A percentile compares a stretch with the other conserved stretches of the same genome.
These are phyloP conservation scores for Beauveria asiatica DNA, from an alignment of 2,329 filamentous ascomycete genomes.

Conservation along the genomic window DNA sequence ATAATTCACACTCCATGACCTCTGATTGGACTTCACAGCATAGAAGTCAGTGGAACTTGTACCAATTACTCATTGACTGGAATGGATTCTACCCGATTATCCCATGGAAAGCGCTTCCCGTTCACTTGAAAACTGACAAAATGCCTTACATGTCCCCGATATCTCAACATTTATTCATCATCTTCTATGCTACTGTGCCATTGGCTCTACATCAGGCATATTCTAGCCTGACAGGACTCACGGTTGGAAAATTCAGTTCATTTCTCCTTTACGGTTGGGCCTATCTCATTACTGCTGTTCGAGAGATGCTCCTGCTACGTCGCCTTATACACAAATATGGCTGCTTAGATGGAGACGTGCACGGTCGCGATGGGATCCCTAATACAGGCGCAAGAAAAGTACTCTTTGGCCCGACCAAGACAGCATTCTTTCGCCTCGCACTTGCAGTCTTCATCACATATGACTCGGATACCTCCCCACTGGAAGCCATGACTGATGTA, in stretches of 20 bases:
- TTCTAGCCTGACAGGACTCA: slow-evolving; percentile 9
- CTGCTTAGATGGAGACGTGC: slow-evolving; percentile 22
- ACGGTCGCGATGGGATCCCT: slow-evolving; percentile 26
- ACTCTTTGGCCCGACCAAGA: slow-evolving; percentile 12
- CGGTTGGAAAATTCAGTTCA: slow-evolving; percentile 1
- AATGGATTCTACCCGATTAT: too few species aligned
- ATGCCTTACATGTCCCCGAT: slow-evolving; percentile 22
- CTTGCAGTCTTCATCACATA: slow-evolving; percentile 17
- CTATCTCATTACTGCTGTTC: slow-evolving; percentile 19
- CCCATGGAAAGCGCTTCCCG: slow-evolving; percentile 13
- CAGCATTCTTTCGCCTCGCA: too few species aligned
- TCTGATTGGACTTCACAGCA: too few species aligned
- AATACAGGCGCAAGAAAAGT: slow-evolving; percentile 20
- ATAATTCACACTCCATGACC: too few species aligned
- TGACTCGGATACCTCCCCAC: slow-evolving; percentile 9
- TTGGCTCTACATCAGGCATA: slow-evolving; percentile 18
- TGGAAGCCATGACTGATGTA: slow-evolving; percentile 21
- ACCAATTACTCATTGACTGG: too few species aligned
- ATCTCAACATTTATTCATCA: slow-evolving; percentile 22
- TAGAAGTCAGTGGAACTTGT: too few species aligned
- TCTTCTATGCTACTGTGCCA: slow-evolving; percentile 19
- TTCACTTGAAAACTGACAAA: slow-evolving; percentile 24
- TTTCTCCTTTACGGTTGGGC: slow-evolving; percentile 10
- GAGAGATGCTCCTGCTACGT: slow-evolving; percentile 21
- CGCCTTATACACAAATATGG: slow-evolving; percentile 22